A percentile compares a stretch with the other conserved stretches of the same genome.
Conservation (phyloP, 441 rosid genomes). For the Croton laevigatus region DNA sequence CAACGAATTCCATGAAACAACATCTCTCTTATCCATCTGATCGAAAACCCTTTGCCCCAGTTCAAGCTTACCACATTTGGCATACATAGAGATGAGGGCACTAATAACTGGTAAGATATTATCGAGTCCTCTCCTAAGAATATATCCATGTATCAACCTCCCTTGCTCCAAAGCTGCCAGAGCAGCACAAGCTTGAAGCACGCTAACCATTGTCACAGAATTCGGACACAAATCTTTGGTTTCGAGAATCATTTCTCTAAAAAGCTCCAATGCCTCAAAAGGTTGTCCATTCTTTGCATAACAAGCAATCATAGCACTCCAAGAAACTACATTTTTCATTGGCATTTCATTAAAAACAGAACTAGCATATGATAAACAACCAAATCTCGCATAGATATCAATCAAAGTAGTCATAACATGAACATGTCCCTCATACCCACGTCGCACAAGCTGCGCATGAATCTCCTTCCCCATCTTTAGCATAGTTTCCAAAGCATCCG, state of each 20-base stretch:
- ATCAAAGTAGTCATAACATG: constrained; percentile 86
- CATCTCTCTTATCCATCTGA: constrained; percentile 36
- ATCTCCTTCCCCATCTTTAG: constrained; percentile 70
- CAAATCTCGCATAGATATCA: constrained; percentile 80
- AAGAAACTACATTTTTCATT: constrained; percentile 39
- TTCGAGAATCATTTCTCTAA: constrained; percentile 39
- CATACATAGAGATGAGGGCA: constrained; percentile 45
- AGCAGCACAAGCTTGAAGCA: constrained; percentile 49
- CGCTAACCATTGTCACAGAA: constrained; percentile 43
- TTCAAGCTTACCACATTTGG: constrained; percentile 45
- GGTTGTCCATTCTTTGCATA: constrained; percentile 34
- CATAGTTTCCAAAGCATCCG: constrained; percentile 38
- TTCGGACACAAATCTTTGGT: constrained; percentile 37
- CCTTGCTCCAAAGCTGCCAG: constrained; percentile 45
- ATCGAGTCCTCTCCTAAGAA: constrained; percentile 31
- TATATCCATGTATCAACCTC: constrained; percentile 43
- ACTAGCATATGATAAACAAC: constrained; percentile 56
- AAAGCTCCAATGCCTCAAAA: constrained; percentile 40
- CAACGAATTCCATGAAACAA: constrained; percentile 56
- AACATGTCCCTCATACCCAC: constrained; percentile 54
- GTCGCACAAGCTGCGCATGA: constrained; percentile 66
- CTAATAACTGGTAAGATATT: constrained; percentile 36
- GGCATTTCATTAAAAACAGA: constrained; percentile 40
- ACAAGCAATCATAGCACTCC: constrained; percentile 51
- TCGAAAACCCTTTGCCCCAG: constrained; percentile 35